Conservation (phyloP, 495 filamentous ascomycete species). For the Pyronema domesticum region DNA sequence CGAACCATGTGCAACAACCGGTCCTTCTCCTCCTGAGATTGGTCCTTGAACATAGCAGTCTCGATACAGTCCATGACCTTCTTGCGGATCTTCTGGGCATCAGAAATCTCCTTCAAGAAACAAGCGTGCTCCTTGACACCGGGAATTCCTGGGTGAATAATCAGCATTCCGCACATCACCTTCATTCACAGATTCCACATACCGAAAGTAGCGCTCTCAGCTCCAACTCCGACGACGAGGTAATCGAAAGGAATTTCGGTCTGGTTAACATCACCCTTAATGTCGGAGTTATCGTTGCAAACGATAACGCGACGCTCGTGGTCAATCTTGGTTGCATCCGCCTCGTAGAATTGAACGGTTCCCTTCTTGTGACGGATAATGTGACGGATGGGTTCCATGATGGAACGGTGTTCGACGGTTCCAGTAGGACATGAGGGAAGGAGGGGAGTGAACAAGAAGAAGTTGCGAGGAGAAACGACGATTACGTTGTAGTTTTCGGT, state of each 20-base stretch:
- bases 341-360: slow-evolving; percentile 90
- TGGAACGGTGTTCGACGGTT: slow-evolving; percentile 93
- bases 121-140: slow-evolving; percentile 89
- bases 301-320: slow-evolving; percentile 71
- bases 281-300: slow-evolving; percentile 81
- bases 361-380: slow-evolving; percentile 86
- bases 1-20: slow-evolving; percentile 83
- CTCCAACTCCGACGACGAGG: slow-evolving; percentile 90
- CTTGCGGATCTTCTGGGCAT: slow-evolving; percentile 89
- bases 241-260: slow-evolving; percentile 95
- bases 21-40: slow-evolving; percentile 72
- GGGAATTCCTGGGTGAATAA: slow-evolving; percentile 45
- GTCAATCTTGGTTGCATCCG: slow-evolving; percentile 92
- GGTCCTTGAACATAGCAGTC: slow-evolving; percentile 95
- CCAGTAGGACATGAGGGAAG: slow-evolving; percentile 94
- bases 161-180: slow-evolving; percentile 6
- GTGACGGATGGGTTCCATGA: slow-evolving; percentile 96
- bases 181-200: slow-evolving; percentile 15
- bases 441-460: slow-evolving; percentile 97
- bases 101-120: slow-evolving; percentile 94
- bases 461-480: slow-evolving; percentile 91
- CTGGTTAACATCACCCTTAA: slow-evolving; percentile 64
- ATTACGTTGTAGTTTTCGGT: slow-evolving; percentile 97
- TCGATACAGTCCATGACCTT: slow-evolving; percentile 99
- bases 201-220: slow-evolving; percentile 98